phyloP scores from a whole-genome alignment of 331 rosid genomes.

The Rhamnella rubrinervis region DNA sequence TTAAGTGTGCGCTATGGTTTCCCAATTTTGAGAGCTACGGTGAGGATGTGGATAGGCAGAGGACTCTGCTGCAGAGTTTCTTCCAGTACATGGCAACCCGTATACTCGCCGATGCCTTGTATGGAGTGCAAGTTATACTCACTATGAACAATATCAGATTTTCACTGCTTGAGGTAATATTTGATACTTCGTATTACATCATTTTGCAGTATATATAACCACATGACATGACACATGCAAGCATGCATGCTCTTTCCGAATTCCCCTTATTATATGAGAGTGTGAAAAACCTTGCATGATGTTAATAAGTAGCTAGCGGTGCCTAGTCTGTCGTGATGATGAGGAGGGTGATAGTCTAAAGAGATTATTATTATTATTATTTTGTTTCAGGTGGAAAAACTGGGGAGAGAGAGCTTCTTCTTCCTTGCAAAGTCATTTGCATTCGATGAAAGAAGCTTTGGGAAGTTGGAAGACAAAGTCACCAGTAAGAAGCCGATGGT shows the following conservation, averaged over 20 bases:
- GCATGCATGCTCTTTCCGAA: background rate
- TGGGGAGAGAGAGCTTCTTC: slow-evolving; percentile 73
- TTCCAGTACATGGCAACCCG: slow-evolving; percentile 67
- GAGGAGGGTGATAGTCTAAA: background rate
- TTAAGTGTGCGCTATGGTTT: slow-evolving; percentile 68
- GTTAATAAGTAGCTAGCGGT: no score
- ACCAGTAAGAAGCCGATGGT: slow-evolving; percentile 47
- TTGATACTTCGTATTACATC: background rate
- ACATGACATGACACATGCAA: background rate
- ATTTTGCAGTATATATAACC: background rate
- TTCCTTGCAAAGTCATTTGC: slow-evolving; percentile 62
- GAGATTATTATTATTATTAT: no score
- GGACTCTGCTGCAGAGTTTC: slow-evolving; percentile 46
- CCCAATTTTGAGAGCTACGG: slow-evolving; percentile 49
- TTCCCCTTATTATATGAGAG: no score
- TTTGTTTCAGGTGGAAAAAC: slow-evolving; percentile 63
- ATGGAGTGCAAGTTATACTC: slow-evolving; percentile 52
- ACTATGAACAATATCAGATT: slow-evolving; percentile 78
- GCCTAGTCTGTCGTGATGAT: background rate
- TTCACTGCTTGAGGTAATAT: slow-evolving; percentile 74
- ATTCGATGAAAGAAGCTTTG: slow-evolving; percentile 66
- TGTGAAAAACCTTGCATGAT: no score
- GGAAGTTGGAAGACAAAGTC: slow-evolving; percentile 47
- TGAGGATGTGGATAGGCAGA: slow-evolving; percentile 49
- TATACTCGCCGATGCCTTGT: slow-evolving; percentile 54